These are phyloP conservation scores for Hypoxylon sp. DNA, from an alignment of 2,329 filamentous ascomycete species.

Conservation along the genomic window DNA sequence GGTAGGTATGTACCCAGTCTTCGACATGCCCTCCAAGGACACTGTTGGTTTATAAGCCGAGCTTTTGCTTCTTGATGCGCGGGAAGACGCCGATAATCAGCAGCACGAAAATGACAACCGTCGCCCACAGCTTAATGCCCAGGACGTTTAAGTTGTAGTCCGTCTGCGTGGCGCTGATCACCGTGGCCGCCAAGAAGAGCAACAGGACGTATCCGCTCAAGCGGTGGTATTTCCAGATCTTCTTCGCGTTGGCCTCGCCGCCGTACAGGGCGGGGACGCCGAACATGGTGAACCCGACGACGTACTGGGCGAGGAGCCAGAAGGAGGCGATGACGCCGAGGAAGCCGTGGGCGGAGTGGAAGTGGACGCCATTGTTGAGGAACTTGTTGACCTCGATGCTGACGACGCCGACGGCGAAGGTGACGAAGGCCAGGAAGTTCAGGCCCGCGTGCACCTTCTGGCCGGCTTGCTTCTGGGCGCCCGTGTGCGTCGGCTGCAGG, in stretches of 20 bases:
- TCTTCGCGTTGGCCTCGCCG: slow-evolving; percentile 83
- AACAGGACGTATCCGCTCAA: slow-evolving; percentile 81
- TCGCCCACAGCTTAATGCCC: slow-evolving; percentile 82
- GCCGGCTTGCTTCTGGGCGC: slow-evolving; percentile 77
- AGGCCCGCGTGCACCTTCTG: slow-evolving; percentile 77
- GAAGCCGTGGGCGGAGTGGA: slow-evolving; percentile 85
- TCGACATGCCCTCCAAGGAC: neutral
- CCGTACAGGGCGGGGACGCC: slow-evolving; percentile 82
- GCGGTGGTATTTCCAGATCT: slow-evolving; percentile 91
- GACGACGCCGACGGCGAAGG: slow-evolving; percentile 75
- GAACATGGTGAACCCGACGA: slow-evolving; percentile 88
- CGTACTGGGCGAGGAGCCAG: slow-evolving; percentile 78
- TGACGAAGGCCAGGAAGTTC: slow-evolving; percentile 74
- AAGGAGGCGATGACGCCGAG: slow-evolving; percentile 84
- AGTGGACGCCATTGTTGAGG: slow-evolving; percentile 75
- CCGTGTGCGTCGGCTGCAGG: slow-evolving; percentile 87
- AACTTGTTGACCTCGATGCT: slow-evolving; percentile 90
- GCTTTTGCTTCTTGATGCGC: slow-evolving; percentile 85
- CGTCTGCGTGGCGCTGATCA: slow-evolving; percentile 82
- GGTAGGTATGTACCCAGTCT: neutral
- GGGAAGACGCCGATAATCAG: slow-evolving; percentile 81
- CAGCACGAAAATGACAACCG: slow-evolving; percentile 75
- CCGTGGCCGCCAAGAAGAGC: slow-evolving; percentile 78
- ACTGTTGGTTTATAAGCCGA: slow-evolving; percentile 68
- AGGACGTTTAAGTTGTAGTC: slow-evolving; percentile 78